Evolutionary conservation across 1,284 basidiomycete genomes (phyloP).

Genomic region (Ceratobasidium sp.): DNA sequence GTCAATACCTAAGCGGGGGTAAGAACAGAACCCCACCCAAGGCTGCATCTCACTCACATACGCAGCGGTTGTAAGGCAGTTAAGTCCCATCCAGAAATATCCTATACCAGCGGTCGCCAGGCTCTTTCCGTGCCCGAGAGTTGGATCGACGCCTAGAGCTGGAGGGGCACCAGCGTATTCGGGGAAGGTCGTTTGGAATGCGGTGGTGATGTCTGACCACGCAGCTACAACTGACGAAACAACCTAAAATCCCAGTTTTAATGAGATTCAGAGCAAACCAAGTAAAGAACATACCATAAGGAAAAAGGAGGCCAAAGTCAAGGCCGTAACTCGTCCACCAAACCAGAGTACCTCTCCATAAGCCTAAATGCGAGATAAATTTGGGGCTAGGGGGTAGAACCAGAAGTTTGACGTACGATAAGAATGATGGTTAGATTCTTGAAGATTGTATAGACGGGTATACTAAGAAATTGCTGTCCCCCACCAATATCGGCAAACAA

Average conservation of each 20-base stretch:
- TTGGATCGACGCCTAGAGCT: slow-evolving; percentile 50
- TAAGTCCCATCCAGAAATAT: slow-evolving; percentile 96
- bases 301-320: slow-evolving; percentile 91
- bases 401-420: slow-evolving; percentile 71
- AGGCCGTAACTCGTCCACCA: slow-evolving; percentile 86
- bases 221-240: slow-evolving; percentile 97
- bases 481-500: neutral
- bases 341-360: slow-evolving; percentile 99
- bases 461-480: slow-evolving; percentile 88
- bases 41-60: slow-evolving; percentile 73
- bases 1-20: slow-evolving; percentile 77
- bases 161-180: slow-evolving; percentile 39
- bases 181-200: slow-evolving; percentile 23
- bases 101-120: slow-evolving; percentile 80
- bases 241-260: slow-evolving; percentile 67
- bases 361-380: slow-evolving; percentile 67
- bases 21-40: neutral
- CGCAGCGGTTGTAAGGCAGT: slow-evolving; percentile 91
- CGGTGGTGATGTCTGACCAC: slow-evolving; percentile 80
- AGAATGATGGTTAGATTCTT: slow-evolving; percentile 99
- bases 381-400: slow-evolving; percentile 31
- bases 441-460: slow-evolving; percentile 98
- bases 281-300: slow-evolving; percentile 79
- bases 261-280: slow-evolving; percentile 23
- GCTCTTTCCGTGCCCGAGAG: slow-evolving; percentile 56